Evolutionary conservation across 257 asterid genomes (phyloP).

Genomic region (Nicotiana noctiflora): DNA sequence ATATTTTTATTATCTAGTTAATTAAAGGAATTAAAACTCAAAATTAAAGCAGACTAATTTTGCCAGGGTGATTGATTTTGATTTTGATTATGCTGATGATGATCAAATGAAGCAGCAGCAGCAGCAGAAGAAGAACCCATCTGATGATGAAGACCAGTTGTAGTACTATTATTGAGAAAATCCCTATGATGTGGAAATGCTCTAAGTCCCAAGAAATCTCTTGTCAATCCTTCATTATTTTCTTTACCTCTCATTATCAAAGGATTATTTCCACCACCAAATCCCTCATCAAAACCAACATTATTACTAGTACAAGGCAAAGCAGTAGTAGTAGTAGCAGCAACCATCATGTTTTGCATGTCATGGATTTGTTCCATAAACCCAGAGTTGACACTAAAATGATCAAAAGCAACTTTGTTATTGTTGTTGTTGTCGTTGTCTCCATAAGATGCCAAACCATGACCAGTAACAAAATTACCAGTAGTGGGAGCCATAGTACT

Average conservation of each 20-base stretch:
- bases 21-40: background rate
- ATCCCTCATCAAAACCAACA: background rate
- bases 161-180: background rate
- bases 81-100: background rate
- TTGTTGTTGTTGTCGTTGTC: background rate
- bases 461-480: background rate
- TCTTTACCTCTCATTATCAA: slow-evolving; percentile 9
- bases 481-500: no score
- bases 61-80: slow-evolving; percentile 13
- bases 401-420: background rate
- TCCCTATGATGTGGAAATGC: slow-evolving; percentile 9
- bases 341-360: slow-evolving; percentile 1
- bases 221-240: slow-evolving; percentile 11
- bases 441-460: slow-evolving; percentile 6
- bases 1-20: background rate
- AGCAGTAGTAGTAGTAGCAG: background rate
- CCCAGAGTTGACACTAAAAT: slow-evolving; percentile 3
- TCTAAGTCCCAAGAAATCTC: slow-evolving; percentile 14
- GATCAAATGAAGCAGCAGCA: background rate
- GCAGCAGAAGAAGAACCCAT: background rate
- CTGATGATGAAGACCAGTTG: background rate
- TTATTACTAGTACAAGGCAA: background rate
- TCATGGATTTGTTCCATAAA: slow-evolving; percentile 10
- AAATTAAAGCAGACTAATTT: background rate
- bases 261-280: background rate